These are phyloP conservation scores for Ceratocystis cubensis DNA, from an alignment of 2,329 filamentous ascomycete genomes.

Conservation along the genomic window DNA sequence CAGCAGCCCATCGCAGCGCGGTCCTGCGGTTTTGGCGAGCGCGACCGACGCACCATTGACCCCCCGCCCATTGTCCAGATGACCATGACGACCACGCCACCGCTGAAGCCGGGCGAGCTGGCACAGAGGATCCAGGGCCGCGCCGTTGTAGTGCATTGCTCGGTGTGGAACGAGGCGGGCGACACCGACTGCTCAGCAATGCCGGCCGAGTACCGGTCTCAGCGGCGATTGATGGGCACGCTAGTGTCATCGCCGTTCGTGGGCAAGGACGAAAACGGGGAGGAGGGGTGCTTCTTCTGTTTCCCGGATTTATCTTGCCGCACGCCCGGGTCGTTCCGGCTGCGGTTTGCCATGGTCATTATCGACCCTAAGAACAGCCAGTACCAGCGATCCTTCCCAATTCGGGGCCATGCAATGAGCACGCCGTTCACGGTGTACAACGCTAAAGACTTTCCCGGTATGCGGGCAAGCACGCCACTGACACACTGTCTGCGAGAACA, in stretches of 20 bases:
- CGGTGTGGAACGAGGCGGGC: slow-evolving; percentile 58
- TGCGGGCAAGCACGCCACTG: slow-evolving; percentile 62
- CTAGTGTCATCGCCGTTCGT: slow-evolving; percentile 65
- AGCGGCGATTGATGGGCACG: slow-evolving; percentile 67
- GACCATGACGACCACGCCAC: slow-evolving; percentile 44
- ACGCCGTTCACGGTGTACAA: slow-evolving; percentile 69
- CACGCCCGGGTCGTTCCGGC: slow-evolving; percentile 60
- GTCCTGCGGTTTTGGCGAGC: slow-evolving; percentile 71
- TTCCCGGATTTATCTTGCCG: slow-evolving; percentile 73
- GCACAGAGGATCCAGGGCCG: slow-evolving; percentile 34
- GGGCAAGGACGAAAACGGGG: slow-evolving; percentile 57
- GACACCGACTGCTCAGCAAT: slow-evolving; percentile 56
- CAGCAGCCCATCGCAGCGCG: slow-evolving; percentile 68
- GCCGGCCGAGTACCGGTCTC: slow-evolving; percentile 58
- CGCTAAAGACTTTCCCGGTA: slow-evolving; percentile 76
- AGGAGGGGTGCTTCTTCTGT: slow-evolving; percentile 72
- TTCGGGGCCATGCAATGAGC: slow-evolving; percentile 44
- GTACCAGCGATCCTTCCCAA: slow-evolving; percentile 39
- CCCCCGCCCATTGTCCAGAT: slow-evolving; percentile 73
- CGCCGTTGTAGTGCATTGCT: slow-evolving; percentile 63
- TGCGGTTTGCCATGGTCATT: slow-evolving; percentile 62
- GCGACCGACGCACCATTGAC: slow-evolving; percentile 70
- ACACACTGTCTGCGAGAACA: slow-evolving; percentile 65
- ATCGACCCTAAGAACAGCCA: slow-evolving; percentile 39
- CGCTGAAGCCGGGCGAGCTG: slow-evolving; percentile 40